Base-by-base conservation (phyloP, 495 filamentous ascomycete genomes). In the Chaetomium cochliodes region DNA sequence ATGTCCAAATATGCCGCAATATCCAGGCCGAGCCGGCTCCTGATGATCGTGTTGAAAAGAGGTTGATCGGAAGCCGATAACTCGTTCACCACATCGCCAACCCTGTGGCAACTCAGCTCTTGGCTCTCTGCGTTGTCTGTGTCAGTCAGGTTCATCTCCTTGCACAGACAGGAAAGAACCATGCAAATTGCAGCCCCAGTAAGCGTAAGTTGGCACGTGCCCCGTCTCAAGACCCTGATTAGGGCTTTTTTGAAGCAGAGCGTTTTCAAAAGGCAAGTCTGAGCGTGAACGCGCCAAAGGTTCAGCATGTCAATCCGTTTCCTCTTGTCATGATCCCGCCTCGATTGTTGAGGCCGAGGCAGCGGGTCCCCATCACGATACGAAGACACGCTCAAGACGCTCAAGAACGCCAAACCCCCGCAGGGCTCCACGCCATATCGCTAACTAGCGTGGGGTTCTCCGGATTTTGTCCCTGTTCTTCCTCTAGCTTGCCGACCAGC, bases 1-100 rank as follows among this genome's bases (percentile, higher is more conserved):
- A 70, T 64, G 66, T 67, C 67, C 70, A 70, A 57, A 56, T 64
- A 42, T 68, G 59, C 58, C 58, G 70, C 68, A 72, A 70, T 68
- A 70, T 67, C 62, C 62, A 44, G 62, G 37, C 64, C 69, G 58
- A 47, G 58, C 51, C 64, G 64, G 67, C 67, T 58, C 53, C 51
- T 58, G 46, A 30, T 39, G 41, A 56, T 60, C 44, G 26, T 16
- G 18, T 20, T 46, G 16, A 13, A 26, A 46, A 25, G 8, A 16
- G 13, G 56, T 54, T 54, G 26, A 33, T 54, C 26, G 8, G 8
- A 37, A 37, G 13, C 23, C 13, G 25, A 26, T 25, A 52, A 18
- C 12, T 26, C 50, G 46, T 16, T 18, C 22, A 59, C 23, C 18
- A 12, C 18, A n/a, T 47, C 44, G 5, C 6, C 44, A n/a, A 9